These are phyloP conservation scores for Aschersonia sp. DNA, from an alignment of 2,329 filamentous ascomycete genomes.

Conservation along the genomic window DNA sequence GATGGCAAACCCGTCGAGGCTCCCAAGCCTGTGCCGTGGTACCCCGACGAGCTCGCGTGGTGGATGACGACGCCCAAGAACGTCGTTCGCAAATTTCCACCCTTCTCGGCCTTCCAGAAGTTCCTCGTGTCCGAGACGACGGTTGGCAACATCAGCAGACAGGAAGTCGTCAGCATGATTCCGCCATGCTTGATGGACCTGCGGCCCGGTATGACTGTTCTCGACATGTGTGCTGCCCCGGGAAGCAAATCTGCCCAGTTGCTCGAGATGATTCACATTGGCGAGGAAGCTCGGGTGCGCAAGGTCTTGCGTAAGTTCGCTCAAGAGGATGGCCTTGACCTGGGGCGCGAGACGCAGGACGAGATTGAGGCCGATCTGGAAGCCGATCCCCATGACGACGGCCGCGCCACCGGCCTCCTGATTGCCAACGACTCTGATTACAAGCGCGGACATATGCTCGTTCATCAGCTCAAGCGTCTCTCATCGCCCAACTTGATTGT, in stretches of 20 bases:
- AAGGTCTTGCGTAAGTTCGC: conserved; percentile 53
- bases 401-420: conserved; percentile 77
- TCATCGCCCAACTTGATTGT: conserved; percentile 95
- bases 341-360: conserved; percentile 30
- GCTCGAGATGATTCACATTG: conserved; percentile 82
- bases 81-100: conserved; percentile 81
- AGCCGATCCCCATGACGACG: conserved; percentile 55
- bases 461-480: conserved; percentile 93
- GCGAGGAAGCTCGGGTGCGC: conserved; percentile 75
- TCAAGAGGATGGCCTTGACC: conserved; percentile 41
- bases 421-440: conserved; percentile 96
- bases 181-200: conserved; percentile 88
- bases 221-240: conserved; percentile 93
- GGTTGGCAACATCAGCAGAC: conserved; percentile 92
- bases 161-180: conserved; percentile 98
- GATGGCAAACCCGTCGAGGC: conserved; percentile 74
- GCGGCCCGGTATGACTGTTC: conserved; percentile 75
- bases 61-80: conserved; percentile 98
- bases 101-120: conserved; percentile 91
- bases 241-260: conserved; percentile 95
- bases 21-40: conserved; percentile 75
- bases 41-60: conserved; percentile 90
- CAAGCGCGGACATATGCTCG: conserved; percentile 90
- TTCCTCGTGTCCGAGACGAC: conserved; percentile 95
- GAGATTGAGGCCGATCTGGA: conserved; percentile 37